Evolutionary conservation across 139 green algal species (phyloP).

Genomic region (Trebouxia sp.): DNA sequence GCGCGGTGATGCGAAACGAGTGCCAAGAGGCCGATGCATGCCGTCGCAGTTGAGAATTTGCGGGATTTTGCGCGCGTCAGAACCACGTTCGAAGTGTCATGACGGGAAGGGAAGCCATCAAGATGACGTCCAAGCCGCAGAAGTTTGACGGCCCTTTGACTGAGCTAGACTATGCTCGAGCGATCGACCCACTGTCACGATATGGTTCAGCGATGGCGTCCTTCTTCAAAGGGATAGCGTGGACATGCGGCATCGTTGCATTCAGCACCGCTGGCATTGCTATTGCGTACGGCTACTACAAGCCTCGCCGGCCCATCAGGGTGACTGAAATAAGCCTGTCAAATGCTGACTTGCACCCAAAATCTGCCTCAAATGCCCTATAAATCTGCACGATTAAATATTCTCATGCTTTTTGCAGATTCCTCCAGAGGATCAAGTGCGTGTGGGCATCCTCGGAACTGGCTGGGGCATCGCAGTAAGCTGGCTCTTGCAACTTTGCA

Average conservation of each 20-base stretch:
- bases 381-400: too few relatives aligned
- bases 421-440: neutral
- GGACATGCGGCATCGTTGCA: neutral
- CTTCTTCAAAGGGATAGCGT: neutral
- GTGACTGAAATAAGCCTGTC: too few relatives aligned
- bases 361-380: too few relatives aligned
- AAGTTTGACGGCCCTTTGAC: neutral
- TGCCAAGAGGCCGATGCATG: too few relatives aligned
- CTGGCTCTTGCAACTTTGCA: too few relatives aligned
- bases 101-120: neutral
- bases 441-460: conserved; percentile 18
- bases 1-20: too few relatives aligned
- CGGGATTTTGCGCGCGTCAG: too few relatives aligned
- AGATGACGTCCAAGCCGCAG: neutral
- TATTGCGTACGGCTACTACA: neutral
- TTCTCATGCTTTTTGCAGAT: neutral
- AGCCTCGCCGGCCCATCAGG: neutral
- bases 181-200: conserved; percentile 13
- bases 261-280: neutral
- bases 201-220: neutral
- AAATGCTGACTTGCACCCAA: too few relatives aligned
- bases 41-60: too few relatives aligned
- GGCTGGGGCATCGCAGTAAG: conserved; percentile 30
- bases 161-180: conserved; percentile 11
- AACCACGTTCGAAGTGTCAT: too few relatives aligned